Evolutionary conservation across 176 grass and related monocot species (phyloP).

Genomic region (Hordeum marinum): DNA sequence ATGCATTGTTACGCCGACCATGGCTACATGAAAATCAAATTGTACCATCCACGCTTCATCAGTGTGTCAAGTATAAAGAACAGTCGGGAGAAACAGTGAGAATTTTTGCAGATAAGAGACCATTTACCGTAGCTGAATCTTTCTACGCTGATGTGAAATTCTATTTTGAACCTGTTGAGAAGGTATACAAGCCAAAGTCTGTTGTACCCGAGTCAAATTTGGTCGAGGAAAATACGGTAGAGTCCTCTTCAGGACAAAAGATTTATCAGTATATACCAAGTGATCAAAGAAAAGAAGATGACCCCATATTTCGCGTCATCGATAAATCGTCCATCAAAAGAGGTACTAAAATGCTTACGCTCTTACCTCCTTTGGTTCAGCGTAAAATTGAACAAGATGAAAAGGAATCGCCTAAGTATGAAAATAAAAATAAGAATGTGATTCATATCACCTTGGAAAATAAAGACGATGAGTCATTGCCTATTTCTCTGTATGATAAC

Average conservation of each 20-base stretch:
- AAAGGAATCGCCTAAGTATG: not conserved
- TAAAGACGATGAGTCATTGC: too few relatives aligned
- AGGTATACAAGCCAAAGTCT: not conserved
- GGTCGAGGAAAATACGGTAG: rapidly evolving
- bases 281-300: not conserved
- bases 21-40: not conserved
- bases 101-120: too few relatives aligned
- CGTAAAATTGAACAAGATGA: not conserved
- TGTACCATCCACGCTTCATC: too few relatives aligned
- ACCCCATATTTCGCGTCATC: not conserved
- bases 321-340: not conserved
- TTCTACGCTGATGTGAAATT: not conserved
- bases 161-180: not conserved
- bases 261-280: not conserved
- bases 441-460: too few relatives aligned
- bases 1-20: not conserved
- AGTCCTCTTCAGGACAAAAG: not conserved
- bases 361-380: not conserved
- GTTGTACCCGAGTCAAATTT: not conserved
- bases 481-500: too few relatives aligned
- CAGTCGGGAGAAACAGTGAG: too few relatives aligned
- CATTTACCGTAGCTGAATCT: not conserved
- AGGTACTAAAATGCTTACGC: not conserved
- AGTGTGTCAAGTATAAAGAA: too few relatives aligned
- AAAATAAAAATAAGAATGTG: too few relatives aligned